Evolutionary conservation across 345 rosid species (phyloP).

Genomic region (Lepidium didymum): DNA sequence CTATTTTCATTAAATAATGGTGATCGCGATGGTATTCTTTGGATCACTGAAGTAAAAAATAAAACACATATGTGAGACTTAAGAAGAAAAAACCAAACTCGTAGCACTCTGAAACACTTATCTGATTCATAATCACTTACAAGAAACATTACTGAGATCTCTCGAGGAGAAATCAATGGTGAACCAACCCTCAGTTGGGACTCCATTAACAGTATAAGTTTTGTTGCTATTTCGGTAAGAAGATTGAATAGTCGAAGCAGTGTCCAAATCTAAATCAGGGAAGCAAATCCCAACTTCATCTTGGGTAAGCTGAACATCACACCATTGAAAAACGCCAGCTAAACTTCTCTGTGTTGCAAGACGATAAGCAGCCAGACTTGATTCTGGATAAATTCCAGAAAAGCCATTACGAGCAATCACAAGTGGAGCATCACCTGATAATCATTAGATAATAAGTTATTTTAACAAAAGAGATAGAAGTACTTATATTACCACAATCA

Average conservation of each 20-base stretch:
- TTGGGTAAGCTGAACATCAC: constrained; percentile 82
- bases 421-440: constrained; percentile 47
- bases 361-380: constrained; percentile 39
- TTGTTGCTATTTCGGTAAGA: background rate
- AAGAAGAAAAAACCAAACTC: background rate
- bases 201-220: constrained; percentile 47
- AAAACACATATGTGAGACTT: background rate
- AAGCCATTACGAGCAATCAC: constrained; percentile 84
- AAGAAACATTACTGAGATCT: constrained; percentile 8
- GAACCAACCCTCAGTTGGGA: constrained; percentile 47
- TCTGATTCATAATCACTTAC: constrained; percentile 43
- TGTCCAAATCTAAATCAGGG: constrained; percentile 30
- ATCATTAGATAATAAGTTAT: background rate
- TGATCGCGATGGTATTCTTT: background rate
- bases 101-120: background rate
- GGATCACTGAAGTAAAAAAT: background rate
- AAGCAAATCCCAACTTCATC: constrained; percentile 39
- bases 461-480: background rate
- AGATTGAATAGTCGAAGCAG: constrained; percentile 14
- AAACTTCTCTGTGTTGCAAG: constrained; percentile 26
- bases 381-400: constrained; percentile 70
- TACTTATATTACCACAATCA: no score
- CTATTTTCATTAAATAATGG: no score
- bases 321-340: constrained; percentile 39
- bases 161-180: constrained; percentile 42